phyloP scores from a whole-genome alignment of 257 asterid species.

The Leonotis leonurus region DNA sequence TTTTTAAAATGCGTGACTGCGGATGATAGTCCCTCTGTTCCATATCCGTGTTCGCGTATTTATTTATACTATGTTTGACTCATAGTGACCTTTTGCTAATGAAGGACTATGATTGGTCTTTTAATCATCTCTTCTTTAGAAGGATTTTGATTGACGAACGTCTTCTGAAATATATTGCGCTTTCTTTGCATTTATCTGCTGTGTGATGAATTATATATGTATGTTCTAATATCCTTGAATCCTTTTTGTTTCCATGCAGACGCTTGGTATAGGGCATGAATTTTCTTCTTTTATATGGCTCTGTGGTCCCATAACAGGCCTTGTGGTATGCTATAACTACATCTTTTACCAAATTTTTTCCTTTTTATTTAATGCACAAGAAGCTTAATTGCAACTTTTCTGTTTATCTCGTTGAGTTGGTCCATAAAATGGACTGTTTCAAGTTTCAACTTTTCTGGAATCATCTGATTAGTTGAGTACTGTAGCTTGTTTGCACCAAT shows the following conservation, averaged over 20 bases:
- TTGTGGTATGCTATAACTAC: constrained; percentile 59
- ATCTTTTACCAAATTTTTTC: constrained; percentile 4
- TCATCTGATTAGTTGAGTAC: not conserved
- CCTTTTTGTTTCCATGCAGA: constrained; percentile 53
- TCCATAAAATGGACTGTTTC: not conserved
- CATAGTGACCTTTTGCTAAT: not conserved
- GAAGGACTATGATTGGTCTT: not conserved
- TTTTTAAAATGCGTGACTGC: not conserved
- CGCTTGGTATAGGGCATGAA: constrained; percentile 93
- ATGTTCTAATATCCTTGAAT: constrained; percentile 16
- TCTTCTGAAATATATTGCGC: not conserved
- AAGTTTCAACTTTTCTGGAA: not conserved
- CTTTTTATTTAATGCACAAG: not conserved
- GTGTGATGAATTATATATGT: not conserved
- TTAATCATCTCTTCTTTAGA: not conserved
- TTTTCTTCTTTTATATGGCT: constrained; percentile 99
- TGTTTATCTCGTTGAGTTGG: constrained; percentile 9
- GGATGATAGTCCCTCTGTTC: not conserved
- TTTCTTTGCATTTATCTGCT: not conserved
- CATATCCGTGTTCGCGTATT: not conserved
- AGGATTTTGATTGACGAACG: constrained; percentile 3
- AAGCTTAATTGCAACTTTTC: constrained; percentile 11
- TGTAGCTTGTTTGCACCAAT: not conserved
- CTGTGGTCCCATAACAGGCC: constrained; percentile 99
- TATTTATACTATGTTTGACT: not conserved